phyloP scores from a whole-genome alignment of 805 yeast species.

The Yarrowia sp. region DNA sequence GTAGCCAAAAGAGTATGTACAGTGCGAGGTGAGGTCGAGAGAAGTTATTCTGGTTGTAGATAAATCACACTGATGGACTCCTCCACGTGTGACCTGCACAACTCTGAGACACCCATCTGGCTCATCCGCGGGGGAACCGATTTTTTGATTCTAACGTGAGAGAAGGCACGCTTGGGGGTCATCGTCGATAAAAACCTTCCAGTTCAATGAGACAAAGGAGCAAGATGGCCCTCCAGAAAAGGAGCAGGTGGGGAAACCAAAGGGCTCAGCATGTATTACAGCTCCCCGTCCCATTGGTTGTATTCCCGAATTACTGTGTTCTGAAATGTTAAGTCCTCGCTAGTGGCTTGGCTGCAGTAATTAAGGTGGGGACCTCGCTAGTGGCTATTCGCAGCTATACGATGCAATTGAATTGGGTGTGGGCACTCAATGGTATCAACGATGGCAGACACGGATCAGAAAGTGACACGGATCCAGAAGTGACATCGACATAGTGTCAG shows the following conservation, averaged over 20 bases:
- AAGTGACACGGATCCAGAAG: too few relatives aligned
- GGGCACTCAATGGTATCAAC: too few relatives aligned
- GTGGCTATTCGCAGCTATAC: background rate
- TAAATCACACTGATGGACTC: background rate
- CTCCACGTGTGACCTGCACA: background rate
- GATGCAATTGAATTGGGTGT: too few relatives aligned
- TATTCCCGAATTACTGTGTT: background rate
- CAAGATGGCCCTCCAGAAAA: background rate
- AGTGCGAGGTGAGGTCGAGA: too few relatives aligned
- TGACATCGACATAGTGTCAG: too few relatives aligned
- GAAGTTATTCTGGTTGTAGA: too few relatives aligned
- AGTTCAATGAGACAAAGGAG: background rate
- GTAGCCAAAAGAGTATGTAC: too few relatives aligned
- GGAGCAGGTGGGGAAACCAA: background rate
- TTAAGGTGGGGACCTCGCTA: too few relatives aligned
- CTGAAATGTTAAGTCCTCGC: background rate
- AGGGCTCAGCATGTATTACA: background rate
- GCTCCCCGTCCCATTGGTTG: background rate
- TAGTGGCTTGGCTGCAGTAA: background rate
- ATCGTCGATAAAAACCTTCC: background rate
- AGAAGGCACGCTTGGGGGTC: background rate
- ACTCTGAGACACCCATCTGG: background rate
- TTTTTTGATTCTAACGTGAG: background rate
- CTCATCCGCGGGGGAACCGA: too few relatives aligned
- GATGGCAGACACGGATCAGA: too few relatives aligned